A percentile compares a stretch with the other conserved stretches of the same genome.
phyloP scores from a whole-genome alignment of 106 monocot genomes.

The Amphibolis antarctica region DNA sequence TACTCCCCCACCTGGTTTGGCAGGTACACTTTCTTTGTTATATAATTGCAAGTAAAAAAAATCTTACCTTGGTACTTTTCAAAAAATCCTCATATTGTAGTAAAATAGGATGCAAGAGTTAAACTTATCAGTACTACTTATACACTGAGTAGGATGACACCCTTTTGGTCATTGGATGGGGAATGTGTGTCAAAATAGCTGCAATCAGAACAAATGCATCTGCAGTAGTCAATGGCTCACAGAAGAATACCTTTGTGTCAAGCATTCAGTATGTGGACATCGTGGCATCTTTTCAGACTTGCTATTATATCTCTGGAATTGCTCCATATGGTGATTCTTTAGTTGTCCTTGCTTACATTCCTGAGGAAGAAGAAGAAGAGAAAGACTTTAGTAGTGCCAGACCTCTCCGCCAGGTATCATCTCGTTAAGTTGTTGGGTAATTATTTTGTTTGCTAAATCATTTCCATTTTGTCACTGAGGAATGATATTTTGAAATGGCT shows the following conservation, averaged over 20 bases:
- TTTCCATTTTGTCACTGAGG: background rate
- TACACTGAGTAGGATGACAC: slow-evolving; percentile 60
- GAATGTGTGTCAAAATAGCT: slow-evolving; percentile 81
- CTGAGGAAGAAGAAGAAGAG: slow-evolving; percentile 56
- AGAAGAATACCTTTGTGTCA: slow-evolving; percentile 34
- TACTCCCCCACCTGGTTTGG: slow-evolving; percentile 93
- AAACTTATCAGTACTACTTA: background rate
- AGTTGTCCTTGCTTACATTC: slow-evolving; percentile 87
- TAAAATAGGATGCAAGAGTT: too few species aligned
- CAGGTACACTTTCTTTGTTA: slow-evolving; percentile 57
- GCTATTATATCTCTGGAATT: slow-evolving; percentile 85
- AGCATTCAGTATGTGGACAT: slow-evolving; percentile 81
- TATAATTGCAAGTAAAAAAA: too few species aligned
- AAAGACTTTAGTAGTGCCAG: slow-evolving; percentile 45
- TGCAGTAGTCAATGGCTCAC: slow-evolving; percentile 41
- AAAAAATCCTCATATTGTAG: background rate
- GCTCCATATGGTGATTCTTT: slow-evolving; percentile 93
- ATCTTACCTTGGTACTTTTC: slow-evolving; percentile 7
- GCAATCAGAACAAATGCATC: slow-evolving; percentile 48
- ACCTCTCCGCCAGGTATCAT: slow-evolving; percentile 67
- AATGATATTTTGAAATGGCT: too few species aligned
- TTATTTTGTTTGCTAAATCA: background rate
- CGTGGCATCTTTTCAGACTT: slow-evolving; percentile 88
- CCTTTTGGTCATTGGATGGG: slow-evolving; percentile 98
- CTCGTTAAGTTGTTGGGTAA: background rate